Evolutionary conservation across 176 grass and related monocot genomes (phyloP), one percentile per base, ranked within the genome.

Genomic region (Dendrocalamus sinicus): DNA sequence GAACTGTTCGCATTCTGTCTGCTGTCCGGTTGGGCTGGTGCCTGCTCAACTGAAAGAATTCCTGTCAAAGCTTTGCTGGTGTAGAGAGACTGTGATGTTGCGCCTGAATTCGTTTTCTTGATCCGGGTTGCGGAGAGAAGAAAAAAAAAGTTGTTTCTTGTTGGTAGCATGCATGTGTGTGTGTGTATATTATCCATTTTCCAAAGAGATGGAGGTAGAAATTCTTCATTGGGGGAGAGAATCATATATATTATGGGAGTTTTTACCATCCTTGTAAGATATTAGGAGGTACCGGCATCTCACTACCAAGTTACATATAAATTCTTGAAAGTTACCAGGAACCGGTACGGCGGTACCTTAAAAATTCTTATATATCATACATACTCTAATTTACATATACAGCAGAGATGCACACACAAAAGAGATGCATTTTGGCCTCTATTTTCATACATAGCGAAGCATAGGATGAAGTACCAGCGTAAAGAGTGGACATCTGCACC

Each of bases 401-500:
- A 22, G 19, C 55, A 58, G 55, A 58, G 19, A n/a, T n/a, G 12
- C 55, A 7, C 26, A 26, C 45, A 65, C 12, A 54, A 55, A 61
- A 14, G 14, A 10, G 51, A 1, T 9, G 45, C 9, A 52, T 74
- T 39, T 58, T 19, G 52, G 17, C 32, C 4, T 37, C 17, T n/a
- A 37, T 45, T 47, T 70, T 60, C 67, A 12, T 39, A 35, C 41
- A 72, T 1, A 72, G 8, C 52, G 13, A 40, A 76, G 28, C 6
- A 0, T 14, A 68, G 63, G 63, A 73, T 77, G 32, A 52, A 32
- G 15, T 32, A 54, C 47, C 48, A 69, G 22, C 23, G 14, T 69
- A 51, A 70, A 19, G 74, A 40, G 35, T 72, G 63, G 48, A 35
- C 54, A 72, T 13, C 32, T 89, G 46, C 47, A 59, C 69, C 58